Evolutionary conservation across 805 yeast genomes (phyloP).

Genomic region (Alloascoidea africana): DNA sequence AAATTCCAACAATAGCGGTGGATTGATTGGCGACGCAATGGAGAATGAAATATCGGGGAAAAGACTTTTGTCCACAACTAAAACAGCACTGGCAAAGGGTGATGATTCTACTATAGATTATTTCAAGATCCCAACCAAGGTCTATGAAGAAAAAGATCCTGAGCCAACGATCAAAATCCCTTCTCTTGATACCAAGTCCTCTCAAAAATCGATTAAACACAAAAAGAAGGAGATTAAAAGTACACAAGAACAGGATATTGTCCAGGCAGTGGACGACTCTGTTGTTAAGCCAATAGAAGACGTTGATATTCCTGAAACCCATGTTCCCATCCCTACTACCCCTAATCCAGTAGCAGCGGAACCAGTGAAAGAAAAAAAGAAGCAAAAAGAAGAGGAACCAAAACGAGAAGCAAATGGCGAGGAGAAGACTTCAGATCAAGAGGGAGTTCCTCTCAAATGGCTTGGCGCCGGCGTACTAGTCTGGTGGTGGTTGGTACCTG

Average conservation of each 20-base stretch:
- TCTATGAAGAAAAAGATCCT: conserved; percentile 2
- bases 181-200: conserved; percentile 12
- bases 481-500: neutral
- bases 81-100: conserved; percentile 14
- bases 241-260: neutral
- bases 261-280: neutral
- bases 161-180: conserved; percentile 15
- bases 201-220: neutral
- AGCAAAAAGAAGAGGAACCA: neutral
- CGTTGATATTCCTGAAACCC: too few species aligned
- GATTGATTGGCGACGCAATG: neutral
- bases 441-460: neutral
- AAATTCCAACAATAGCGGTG: too few species aligned
- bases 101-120: conserved; percentile 21
- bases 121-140: conserved; percentile 15
- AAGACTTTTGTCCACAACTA: conserved; percentile 8
- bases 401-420: neutral
- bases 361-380: neutral
- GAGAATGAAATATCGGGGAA: neutral
- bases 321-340: too few species aligned
- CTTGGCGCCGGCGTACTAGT: neutral
- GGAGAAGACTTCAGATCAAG: neutral
- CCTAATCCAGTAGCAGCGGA: too few species aligned
- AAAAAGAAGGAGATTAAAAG: neutral
- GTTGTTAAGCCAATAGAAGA: neutral